phyloP scores from a whole-genome alignment of 371 early-diverging fungal species.

The Lichtheimia corymbifera region DNA sequence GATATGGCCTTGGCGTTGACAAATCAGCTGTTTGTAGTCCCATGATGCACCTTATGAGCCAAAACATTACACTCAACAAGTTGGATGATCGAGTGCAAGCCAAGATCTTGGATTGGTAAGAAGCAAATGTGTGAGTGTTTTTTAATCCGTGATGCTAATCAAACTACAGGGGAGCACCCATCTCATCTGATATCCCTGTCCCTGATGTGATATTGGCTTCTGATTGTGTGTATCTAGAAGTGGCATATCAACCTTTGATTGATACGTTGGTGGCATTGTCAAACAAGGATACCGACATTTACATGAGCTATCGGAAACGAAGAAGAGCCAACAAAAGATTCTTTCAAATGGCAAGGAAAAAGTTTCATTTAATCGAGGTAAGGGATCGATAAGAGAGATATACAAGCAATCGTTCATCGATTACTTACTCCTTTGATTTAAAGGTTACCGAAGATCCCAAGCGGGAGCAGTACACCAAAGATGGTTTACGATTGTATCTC shows the following conservation, averaged over 20 bases:
- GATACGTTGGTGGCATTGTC: slow-evolving; percentile 35
- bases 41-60: slow-evolving; percentile 44
- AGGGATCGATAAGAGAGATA: background rate
- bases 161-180: slow-evolving; percentile 33
- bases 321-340: slow-evolving; percentile 53
- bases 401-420: too few relatives aligned
- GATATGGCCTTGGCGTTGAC: background rate
- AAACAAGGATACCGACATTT: slow-evolving; percentile 33
- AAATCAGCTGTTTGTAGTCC: slow-evolving; percentile 17
- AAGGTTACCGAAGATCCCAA: slow-evolving; percentile 34
- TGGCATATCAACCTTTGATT: slow-evolving; percentile 44
- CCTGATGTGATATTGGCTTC: slow-evolving; percentile 49
- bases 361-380: slow-evolving; percentile 36
- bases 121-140: background rate
- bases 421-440: background rate
- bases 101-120: slow-evolving; percentile 41
- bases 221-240: slow-evolving; percentile 52
- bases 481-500: slow-evolving; percentile 27
- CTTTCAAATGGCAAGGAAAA: slow-evolving; percentile 43
- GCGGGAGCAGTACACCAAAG: slow-evolving; percentile 18
- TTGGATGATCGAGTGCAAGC: slow-evolving; percentile 21
- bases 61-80: slow-evolving; percentile 37
- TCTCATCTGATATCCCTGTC: slow-evolving; percentile 11
- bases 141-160: background rate
- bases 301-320: slow-evolving; percentile 41